Percentiles rank a stretch among this genome's conserved stretches.
These are phyloP conservation scores for Botryotinia narcissicola DNA, from an alignment of 2,329 filamentous ascomycete genomes.

Conservation along the genomic window DNA sequence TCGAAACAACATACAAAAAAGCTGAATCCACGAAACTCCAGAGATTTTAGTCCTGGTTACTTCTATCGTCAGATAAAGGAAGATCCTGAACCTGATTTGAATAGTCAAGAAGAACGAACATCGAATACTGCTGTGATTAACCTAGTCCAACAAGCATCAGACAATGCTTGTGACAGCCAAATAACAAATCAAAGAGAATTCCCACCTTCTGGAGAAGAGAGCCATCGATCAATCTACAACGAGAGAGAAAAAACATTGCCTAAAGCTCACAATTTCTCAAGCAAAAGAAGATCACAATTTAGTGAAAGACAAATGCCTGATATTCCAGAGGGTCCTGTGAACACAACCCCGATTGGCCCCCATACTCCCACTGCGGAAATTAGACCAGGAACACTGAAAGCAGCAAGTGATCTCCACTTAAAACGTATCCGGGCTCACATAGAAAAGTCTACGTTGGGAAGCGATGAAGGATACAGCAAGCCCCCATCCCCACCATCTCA, in stretches of 20 bases:
- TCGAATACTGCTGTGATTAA: not conserved
- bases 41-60: not conserved
- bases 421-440: not conserved
- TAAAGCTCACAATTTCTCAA: not conserved
- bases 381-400: not conserved
- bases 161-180: not conserved
- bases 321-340: conserved; percentile 2
- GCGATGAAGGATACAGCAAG: not conserved
- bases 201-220: no score
- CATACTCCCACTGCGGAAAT: not conserved
- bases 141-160: not conserved
- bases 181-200: not conserved
- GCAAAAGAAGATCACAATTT: conserved; percentile 13
- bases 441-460: not conserved
- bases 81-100: not conserved
- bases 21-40: conserved; percentile 4
- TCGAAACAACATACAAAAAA: not conserved
- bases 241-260: not conserved
- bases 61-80: not conserved
- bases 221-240: not conserved
- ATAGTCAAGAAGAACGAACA: not conserved
- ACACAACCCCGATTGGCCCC: not conserved
- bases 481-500: no score
- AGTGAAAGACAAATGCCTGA: conserved; percentile 8
- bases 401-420: not conserved